Base-by-base conservation (phyloP, 2,329 filamentous ascomycete genomes). In the Fusarium longipes region DNA sequence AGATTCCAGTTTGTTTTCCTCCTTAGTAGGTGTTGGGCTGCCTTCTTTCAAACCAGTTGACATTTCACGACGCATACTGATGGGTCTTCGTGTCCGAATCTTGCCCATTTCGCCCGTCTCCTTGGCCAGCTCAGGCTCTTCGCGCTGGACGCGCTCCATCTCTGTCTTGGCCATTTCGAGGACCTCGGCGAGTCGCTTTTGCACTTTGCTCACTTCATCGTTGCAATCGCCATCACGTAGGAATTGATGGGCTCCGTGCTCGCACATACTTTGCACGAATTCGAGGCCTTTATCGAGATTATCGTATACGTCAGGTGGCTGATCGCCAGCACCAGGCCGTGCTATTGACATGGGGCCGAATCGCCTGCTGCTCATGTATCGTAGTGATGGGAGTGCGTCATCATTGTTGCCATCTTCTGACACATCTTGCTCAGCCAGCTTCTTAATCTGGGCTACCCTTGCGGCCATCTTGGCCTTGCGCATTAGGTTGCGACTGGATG, bases 391-490 rank as follows among this genome's bases (percentile, higher is more conserved):
- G 8, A 82, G 70, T 43, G 72, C 76, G 15, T 80, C 80, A 1
- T 78, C 80, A 0, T 82, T 79, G 3, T 80, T 80, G 8, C 82
- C 83, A 17, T 82, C 81, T 5, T 82, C 83, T 2, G 84, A 82
- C 55, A 87, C 82, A 55, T 90, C 87, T 53, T 87, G 80, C 72
- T 88, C 85, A 3, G 85, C 86, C 63, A 89, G 76, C 42, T 83
- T 82, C 72, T 85, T 87, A 74, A 90, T 89, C 68, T 88, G 84
- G 3, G 87, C 89, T 58, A 93, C 88, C 74, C 89, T 90, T 55
- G 89, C 89, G 52, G 92, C 91, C 90, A 93, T 93, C 79, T 93
- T 96, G 51, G 91, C 93, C 78, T 95, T 96, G 47, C 94, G 89
- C 77, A 97, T 89, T 68, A 92, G 83, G 78, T 97, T 97, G 57